Percentiles rank a stretch among this genome's conserved stretches.
phyloP scores from a whole-genome alignment of 192 early-diverging fungal genomes.

The Backusella liffmaniae region DNA sequence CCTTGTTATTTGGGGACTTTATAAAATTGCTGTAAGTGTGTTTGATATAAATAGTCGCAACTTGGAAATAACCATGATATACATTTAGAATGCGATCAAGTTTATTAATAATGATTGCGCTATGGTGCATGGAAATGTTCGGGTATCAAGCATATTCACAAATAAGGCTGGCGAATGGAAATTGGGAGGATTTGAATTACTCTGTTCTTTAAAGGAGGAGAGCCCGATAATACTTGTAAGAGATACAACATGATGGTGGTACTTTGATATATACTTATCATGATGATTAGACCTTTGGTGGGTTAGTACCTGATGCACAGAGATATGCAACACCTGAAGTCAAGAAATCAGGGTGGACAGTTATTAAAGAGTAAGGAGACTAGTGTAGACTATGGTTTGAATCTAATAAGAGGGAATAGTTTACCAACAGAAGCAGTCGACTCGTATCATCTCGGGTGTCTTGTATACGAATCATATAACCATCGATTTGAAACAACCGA shows the following conservation, averaged over 20 bases:
- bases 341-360: slow-evolving; percentile 56
- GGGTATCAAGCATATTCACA: slow-evolving; percentile 75
- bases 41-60: not conserved
- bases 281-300: slow-evolving; percentile 54
- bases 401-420: slow-evolving; percentile 7
- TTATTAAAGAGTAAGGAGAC: slow-evolving; percentile 55
- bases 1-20: slow-evolving; percentile 83
- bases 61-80: too few relatives aligned
- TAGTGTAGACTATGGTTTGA: slow-evolving; percentile 7
- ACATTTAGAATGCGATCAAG: slow-evolving; percentile 69
- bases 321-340: slow-evolving; percentile 78
- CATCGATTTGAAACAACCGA: slow-evolving; percentile 49
- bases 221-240: slow-evolving; percentile 58
- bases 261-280: too few relatives aligned
- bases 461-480: slow-evolving; percentile 86
- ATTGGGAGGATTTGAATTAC: slow-evolving; percentile 84
- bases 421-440: slow-evolving; percentile 59
- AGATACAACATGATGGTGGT: not conserved
- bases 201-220: slow-evolving; percentile 71
- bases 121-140: slow-evolving; percentile 87
- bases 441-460: slow-evolving; percentile 77
- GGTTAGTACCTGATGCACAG: slow-evolving; percentile 59
- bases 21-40: slow-evolving; percentile 75
- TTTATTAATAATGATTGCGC: slow-evolving; percentile 86
- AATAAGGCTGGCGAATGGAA: slow-evolving; percentile 96